Evolutionary conservation across 805 yeast genomes (phyloP).

Genomic region (Candida cerambycidarum): DNA sequence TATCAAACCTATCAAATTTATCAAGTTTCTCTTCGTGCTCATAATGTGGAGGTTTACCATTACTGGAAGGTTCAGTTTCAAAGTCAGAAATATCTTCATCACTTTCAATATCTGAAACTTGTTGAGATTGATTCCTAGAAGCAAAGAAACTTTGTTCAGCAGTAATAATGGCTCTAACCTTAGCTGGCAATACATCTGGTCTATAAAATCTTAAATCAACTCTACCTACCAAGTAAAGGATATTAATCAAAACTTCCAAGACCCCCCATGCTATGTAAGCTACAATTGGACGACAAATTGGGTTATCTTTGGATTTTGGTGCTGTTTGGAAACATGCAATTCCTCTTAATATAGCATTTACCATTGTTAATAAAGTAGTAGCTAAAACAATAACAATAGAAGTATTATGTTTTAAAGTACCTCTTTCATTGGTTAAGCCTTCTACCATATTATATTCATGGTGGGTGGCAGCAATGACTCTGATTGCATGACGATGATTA

Average conservation of each 20-base stretch:
- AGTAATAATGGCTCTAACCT: constrained; percentile 40
- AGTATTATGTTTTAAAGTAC: constrained; percentile 48
- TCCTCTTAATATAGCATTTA: constrained; percentile 51
- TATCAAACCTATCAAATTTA: constrained; percentile 13
- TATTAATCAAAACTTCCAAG: constrained; percentile 57
- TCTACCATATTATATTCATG: constrained; percentile 37
- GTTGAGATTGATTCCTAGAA: constrained; percentile 15
- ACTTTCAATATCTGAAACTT: constrained; percentile 24
- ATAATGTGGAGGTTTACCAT: constrained; percentile 11
- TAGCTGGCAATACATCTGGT: constrained; percentile 56
- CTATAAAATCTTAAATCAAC: constrained; percentile 78
- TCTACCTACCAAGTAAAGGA: constrained; percentile 60
- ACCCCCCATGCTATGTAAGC: constrained; percentile 72
- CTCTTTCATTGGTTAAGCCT: constrained; percentile 41
- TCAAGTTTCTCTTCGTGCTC: constrained; percentile 8
- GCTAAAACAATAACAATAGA: constrained; percentile 49
- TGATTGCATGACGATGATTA: constrained; percentile 49
- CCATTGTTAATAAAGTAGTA: constrained; percentile 51
- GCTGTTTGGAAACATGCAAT: constrained; percentile 23
- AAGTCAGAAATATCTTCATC: constrained; percentile 15
- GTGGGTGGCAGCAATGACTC: constrained; percentile 63
- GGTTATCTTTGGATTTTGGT: constrained; percentile 15
- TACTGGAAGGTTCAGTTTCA: constrained; percentile 12
- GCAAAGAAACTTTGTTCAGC: constrained; percentile 41
- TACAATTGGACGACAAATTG: constrained; percentile 48